A percentile compares a stretch with the other conserved stretches of the same genome.
Conservation (phyloP, 257 asterid genomes). For the Galeopsis tetrahit region DNA sequence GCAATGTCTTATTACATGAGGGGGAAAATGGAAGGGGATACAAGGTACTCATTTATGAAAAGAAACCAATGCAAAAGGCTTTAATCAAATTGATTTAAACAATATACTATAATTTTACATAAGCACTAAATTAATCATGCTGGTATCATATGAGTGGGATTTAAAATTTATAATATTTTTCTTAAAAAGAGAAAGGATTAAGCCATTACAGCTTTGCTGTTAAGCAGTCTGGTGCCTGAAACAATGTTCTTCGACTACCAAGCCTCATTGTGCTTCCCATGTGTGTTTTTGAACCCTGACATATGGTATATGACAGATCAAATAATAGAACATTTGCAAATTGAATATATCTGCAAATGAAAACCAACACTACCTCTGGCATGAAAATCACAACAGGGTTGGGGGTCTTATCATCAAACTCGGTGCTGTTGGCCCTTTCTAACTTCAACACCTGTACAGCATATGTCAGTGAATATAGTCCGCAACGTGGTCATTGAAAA, state of each 20-base stretch:
- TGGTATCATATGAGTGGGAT: constrained; percentile 1
- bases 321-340: constrained; percentile 26
- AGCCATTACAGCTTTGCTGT: constrained; percentile 83
- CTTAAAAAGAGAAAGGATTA: constrained; percentile 19
- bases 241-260: constrained; percentile 84
- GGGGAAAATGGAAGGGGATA: neutral
- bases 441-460: constrained; percentile 64
- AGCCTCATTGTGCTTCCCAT: constrained; percentile 99
- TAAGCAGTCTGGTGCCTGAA: constrained; percentile 80
- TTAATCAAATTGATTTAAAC: neutral
- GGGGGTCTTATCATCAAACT: constrained; percentile 73
- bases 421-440: constrained; percentile 83
- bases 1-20: neutral
- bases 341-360: constrained; percentile 9
- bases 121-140: neutral
- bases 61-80: neutral
- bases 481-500: constrained; percentile 19
- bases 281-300: constrained; percentile 87
- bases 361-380: constrained; percentile 82
- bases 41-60: neutral
- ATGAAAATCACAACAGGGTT: constrained; percentile 87
- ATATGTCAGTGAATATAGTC: constrained; percentile 20
- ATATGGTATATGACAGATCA: constrained; percentile 24
- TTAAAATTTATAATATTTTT: neutral
- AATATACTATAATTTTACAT: neutral